Conservation (phyloP, 208 protist genomes). For the Crithidia bombi region DNA sequence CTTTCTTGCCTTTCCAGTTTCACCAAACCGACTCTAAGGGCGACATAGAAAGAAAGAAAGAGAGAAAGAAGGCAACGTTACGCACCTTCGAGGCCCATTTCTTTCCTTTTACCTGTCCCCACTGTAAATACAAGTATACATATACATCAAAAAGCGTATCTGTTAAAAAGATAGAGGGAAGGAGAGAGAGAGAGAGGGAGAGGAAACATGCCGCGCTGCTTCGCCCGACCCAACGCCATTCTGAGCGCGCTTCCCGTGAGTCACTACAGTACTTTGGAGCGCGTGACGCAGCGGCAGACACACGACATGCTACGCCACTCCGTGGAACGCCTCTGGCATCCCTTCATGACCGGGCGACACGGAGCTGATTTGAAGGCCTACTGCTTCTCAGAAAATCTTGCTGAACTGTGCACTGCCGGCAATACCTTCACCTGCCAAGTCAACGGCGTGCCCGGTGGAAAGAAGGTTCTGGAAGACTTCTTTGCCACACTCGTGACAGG, state of each 20-base stretch:
- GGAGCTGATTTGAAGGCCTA: slow-evolving; percentile 54
- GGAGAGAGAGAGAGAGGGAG: not conserved
- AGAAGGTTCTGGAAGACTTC: slow-evolving; percentile 64
- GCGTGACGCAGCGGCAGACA: slow-evolving; percentile 25
- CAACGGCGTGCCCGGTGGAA: slow-evolving; percentile 57
- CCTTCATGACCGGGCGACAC: slow-evolving; percentile 40
- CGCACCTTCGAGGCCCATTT: too few relatives aligned
- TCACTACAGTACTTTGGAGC: slow-evolving; percentile 7
- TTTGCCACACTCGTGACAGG: slow-evolving; percentile 61
- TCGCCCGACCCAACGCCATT: slow-evolving; percentile 2
- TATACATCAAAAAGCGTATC: too few relatives aligned
- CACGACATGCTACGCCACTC: slow-evolving; percentile 46
- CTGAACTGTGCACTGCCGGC: slow-evolving; percentile 39
- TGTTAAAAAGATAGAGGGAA: too few relatives aligned
- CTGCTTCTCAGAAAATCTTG: slow-evolving; percentile 60
- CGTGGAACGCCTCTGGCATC: slow-evolving; percentile 71
- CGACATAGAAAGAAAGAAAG: not conserved
- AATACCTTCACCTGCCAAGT: slow-evolving; percentile 71
- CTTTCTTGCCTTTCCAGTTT: slow-evolving; percentile 18
- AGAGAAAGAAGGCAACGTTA: too few relatives aligned
- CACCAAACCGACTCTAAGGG: too few relatives aligned
- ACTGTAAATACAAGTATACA: too few relatives aligned
- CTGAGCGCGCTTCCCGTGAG: slow-evolving; percentile 15
- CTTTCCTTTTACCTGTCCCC: not conserved
- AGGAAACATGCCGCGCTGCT: slow-evolving; percentile 7